These are phyloP conservation scores for Lichtheimia hyalospora DNA, from an alignment of 371 early-diverging fungal genomes.

Conservation along the genomic window DNA sequence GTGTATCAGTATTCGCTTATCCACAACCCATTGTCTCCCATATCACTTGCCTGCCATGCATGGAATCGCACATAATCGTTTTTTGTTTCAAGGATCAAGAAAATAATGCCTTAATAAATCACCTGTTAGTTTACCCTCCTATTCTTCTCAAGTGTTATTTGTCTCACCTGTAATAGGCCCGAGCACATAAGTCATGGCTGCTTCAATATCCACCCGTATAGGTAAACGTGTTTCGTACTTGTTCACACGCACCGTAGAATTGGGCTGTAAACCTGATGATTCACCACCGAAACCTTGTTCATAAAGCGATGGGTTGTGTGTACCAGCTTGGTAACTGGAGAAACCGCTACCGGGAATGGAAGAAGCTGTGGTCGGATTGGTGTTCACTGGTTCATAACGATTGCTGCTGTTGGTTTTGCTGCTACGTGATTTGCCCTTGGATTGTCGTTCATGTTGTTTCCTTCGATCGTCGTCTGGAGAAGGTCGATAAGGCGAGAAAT, in stretches of 20 bases:
- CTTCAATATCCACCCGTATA: conserved; percentile 80
- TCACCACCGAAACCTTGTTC: conserved; percentile 38
- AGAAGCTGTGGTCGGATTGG: conserved; percentile 5
- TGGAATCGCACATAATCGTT: conserved; percentile 86
- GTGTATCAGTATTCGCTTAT: not conserved
- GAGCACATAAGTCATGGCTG: conserved; percentile 70
- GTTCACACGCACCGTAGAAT: conserved; percentile 60
- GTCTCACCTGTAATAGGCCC: conserved; percentile 70
- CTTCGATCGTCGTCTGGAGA: conserved; percentile 54
- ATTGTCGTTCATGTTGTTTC: conserved; percentile 16
- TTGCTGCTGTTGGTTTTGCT: conserved; percentile 7
- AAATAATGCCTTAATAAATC: conserved; percentile 55
- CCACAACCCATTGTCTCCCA: too few relatives aligned
- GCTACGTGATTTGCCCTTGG: conserved; percentile 15
- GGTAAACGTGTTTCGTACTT: conserved; percentile 78
- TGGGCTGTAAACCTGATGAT: conserved; percentile 9
- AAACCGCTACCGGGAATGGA: not conserved
- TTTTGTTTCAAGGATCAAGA: conserved; percentile 76
- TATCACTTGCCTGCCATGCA: conserved; percentile 71
- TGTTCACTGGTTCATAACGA: conserved; percentile 1
- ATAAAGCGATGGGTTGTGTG: conserved; percentile 14
- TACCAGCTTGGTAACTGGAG: conserved; percentile 8
- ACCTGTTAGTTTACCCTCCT: conserved; percentile 4
- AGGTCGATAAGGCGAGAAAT: conserved; percentile 53
- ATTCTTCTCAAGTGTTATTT: conserved; percentile 1